These are phyloP conservation scores for Orobanche coerulescens DNA, from an alignment of 257 asterid genomes.

Conservation along the genomic window DNA sequence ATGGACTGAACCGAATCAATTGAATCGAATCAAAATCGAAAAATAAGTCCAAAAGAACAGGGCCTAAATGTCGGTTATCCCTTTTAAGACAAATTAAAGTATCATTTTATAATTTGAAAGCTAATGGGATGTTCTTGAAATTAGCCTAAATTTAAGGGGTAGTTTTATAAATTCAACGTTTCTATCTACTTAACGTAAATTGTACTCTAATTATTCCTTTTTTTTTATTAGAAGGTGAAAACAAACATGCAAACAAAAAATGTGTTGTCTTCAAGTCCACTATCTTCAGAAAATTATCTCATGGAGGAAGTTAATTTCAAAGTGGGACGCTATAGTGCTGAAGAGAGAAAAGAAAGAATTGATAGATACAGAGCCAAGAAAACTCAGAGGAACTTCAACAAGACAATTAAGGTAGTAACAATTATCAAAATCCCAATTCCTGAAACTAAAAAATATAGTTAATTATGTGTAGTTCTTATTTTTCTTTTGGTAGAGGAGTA, in stretches of 20 bases:
- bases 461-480: too few species aligned
- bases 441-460: not conserved
- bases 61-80: too few species aligned
- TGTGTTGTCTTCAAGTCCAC: slow-evolving; percentile 49
- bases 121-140: too few species aligned
- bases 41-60: too few species aligned
- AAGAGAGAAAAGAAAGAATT: slow-evolving; percentile 75
- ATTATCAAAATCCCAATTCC: too few species aligned
- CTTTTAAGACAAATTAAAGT: too few species aligned
- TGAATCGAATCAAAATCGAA: too few species aligned
- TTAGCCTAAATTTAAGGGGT: too few species aligned
- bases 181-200: not conserved
- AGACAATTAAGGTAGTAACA: slow-evolving; percentile 66
- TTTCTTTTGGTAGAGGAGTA: too few species aligned
- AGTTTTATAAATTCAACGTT: too few species aligned
- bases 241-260: slow-evolving; percentile 26
- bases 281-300: slow-evolving; percentile 44
- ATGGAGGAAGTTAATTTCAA: slow-evolving; percentile 61
- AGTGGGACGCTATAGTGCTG: slow-evolving; percentile 56
- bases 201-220: not conserved
- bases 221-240: slow-evolving; percentile 36
- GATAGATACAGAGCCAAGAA: slow-evolving; percentile 74
- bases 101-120: too few species aligned
- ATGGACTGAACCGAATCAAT: too few species aligned
- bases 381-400: slow-evolving; percentile 77